Base-by-base conservation (phyloP, 805 yeast species). In the Candida succiphila region DNA sequence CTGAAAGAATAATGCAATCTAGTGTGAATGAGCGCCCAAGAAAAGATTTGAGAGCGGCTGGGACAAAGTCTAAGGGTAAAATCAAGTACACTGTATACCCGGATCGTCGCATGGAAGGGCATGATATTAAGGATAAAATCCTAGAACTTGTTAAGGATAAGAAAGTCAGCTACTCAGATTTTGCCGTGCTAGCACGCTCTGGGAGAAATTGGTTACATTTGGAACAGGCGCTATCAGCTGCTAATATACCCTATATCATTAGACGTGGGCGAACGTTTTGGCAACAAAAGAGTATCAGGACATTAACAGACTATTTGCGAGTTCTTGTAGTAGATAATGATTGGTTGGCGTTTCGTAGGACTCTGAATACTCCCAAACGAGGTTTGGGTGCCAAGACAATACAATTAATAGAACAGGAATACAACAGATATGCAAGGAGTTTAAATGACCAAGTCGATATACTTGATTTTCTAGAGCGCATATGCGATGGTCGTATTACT, bases 251-350 rank as follows among this genome's bases (percentile, higher is more conserved):
- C 0, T 82, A 83, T 45, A 56, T 58, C 7, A 67, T 87, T 37
- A 63, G 81, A 0, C 77, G 78, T 33, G 96, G 96, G 0, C 64
- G 63, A 29, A 78, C 86, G 1, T 83, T 86, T 46, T 84, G 94
- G 89, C 85, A 81, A 27, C 54, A 79, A 27, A 72, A 70, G 36
- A 95, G 84, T 46, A 76, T 85, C 13, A 61, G 64, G 17, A 56
- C 72, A 1, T 64, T 83, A 37, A 39, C 86, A 28, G 82, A 79
- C 46, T 75, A 77, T 42, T 48, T 89, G 19, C 65, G 86, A 22
- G 73, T 78, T 2, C 60, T 83, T 5, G 63, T 71, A 4, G 69
- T 78, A 19, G 72, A 67, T 17, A 52, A 57, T 33, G 95, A 86
- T 48, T 58, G 68, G 37, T 51, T 73, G 20, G 83, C 95, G 0